These are phyloP conservation scores for Sclerotinia spermophila DNA, from an alignment of 2,329 filamentous ascomycete species.

Conservation along the genomic window DNA sequence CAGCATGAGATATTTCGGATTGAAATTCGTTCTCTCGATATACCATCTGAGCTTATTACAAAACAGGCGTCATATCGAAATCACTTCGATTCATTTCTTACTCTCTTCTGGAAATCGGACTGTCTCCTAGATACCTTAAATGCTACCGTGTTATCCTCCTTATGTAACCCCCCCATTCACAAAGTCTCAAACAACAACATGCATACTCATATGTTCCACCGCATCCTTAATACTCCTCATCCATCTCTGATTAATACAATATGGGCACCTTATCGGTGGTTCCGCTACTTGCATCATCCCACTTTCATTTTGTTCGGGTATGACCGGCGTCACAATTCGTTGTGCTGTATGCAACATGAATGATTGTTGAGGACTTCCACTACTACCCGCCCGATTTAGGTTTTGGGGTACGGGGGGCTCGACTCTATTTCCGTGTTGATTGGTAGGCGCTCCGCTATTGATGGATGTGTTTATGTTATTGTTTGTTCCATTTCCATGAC, in stretches of 20 bases:
- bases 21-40: not conserved
- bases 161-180: not conserved
- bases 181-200: slow-evolving; percentile 32
- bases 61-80: not conserved
- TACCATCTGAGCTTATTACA: not conserved
- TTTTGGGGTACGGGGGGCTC: not conserved
- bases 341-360: slow-evolving; percentile 33
- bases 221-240: slow-evolving; percentile 37
- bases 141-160: too few species aligned
- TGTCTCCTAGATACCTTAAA: not conserved
- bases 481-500: not conserved
- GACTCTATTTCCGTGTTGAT: slow-evolving; percentile 13
- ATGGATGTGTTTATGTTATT: not conserved
- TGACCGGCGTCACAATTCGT: slow-evolving; percentile 32
- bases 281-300: slow-evolving; percentile 31
- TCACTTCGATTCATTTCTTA: not conserved
- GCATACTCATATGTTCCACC: slow-evolving; percentile 38
- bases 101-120: not conserved
- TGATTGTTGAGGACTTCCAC: slow-evolving; percentile 19
- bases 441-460: not conserved
- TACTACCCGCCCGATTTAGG: not conserved
- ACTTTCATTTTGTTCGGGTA: slow-evolving; percentile 25
- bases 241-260: slow-evolving; percentile 36
- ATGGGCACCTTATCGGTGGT: slow-evolving; percentile 34
- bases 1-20: not conserved